Evolutionary conservation across 1,284 basidiomycete genomes (phyloP), one percentile per base, ranked within the genome.

Genomic region (Puccinia hordei): DNA sequence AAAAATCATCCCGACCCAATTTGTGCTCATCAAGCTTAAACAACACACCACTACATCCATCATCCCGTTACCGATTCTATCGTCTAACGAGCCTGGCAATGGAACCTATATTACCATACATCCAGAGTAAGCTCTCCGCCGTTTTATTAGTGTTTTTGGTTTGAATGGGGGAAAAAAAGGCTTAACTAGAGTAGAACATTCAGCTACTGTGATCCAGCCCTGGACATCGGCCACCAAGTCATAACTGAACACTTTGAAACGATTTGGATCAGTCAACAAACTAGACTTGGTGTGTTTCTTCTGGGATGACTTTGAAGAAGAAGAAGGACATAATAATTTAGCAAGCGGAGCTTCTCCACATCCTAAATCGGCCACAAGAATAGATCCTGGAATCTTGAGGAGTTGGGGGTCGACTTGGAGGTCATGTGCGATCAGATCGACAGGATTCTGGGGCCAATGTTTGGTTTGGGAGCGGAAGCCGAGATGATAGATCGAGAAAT

Each of bases 281-380:
- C 38, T 92, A 41, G 94, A 85, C 1, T 95, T 91, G 24, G 27
- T 3, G 2, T 35, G 5, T 35, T 27, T 35, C 59, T 30, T 10
- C n/a, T n/a, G n/a, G n/a, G 12, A n/a, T 17, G 46, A 49, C 2
- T 19, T 49, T 17, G 46, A 49, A 57, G 53, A 57, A 27, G 53
- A 19, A 66, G 19, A 27, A 0, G 57, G 33, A 13, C 33, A 82
- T 19, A 85, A 59, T 53, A 82, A 82, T 61, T 83, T 90, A 0
- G 95, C 95, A 27, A 99, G 88, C 1, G 92, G 90, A 15, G 94
- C 97, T 84, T 98, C 95, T 17, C 97, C 97, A 83, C 95, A 98
- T 9, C 97, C 97, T 30, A 99, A 88, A 86, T 99, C 97, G 30
- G 90, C 94, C 68, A 99, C 90, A 81, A 98, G 87, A 0, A 91